Evolutionary conservation across 208 protist species (phyloP).

Genomic region (Leptomonas pyrrhocoris): DNA sequence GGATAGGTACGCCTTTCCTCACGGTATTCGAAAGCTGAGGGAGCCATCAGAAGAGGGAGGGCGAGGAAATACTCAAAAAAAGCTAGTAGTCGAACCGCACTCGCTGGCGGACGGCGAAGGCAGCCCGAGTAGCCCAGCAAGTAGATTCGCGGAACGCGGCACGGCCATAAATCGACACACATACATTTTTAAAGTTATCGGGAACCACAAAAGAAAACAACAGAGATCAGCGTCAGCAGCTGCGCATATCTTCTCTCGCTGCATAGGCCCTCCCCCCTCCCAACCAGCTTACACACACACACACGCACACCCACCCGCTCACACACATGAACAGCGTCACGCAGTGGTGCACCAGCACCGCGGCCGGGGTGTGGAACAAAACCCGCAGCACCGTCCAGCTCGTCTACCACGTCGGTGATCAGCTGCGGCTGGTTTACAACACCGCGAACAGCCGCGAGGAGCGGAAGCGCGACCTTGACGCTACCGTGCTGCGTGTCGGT

Average conservation of each 20-base stretch:
- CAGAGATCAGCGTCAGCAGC: too few species aligned
- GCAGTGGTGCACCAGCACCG: conserved; percentile 32
- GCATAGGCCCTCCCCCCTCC: too few species aligned
- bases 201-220: neutral
- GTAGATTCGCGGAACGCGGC: too few species aligned
- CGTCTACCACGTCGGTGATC: conserved; percentile 73
- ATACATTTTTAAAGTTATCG: conserved; percentile 1
- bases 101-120: too few species aligned
- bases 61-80: too few species aligned
- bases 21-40: too few species aligned
- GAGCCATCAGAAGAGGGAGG: too few species aligned
- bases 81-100: too few species aligned
- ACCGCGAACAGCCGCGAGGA: conserved; percentile 63
- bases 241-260: neutral
- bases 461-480: conserved; percentile 44
- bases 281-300: too few species aligned
- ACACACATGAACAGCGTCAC: conserved; percentile 21
- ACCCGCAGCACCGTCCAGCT: conserved; percentile 44
- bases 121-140: too few species aligned
- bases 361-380: conserved; percentile 39
- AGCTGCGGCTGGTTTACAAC: conserved; percentile 75
- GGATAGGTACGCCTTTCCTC: too few species aligned
- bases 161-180: too few species aligned
- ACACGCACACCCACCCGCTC: neutral
- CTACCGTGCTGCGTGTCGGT: conserved; percentile 43